Evolutionary conservation across 1,139 yeast genomes (phyloP), one percentile per base, ranked within the genome.

Genomic region (Pichia sp.): DNA sequence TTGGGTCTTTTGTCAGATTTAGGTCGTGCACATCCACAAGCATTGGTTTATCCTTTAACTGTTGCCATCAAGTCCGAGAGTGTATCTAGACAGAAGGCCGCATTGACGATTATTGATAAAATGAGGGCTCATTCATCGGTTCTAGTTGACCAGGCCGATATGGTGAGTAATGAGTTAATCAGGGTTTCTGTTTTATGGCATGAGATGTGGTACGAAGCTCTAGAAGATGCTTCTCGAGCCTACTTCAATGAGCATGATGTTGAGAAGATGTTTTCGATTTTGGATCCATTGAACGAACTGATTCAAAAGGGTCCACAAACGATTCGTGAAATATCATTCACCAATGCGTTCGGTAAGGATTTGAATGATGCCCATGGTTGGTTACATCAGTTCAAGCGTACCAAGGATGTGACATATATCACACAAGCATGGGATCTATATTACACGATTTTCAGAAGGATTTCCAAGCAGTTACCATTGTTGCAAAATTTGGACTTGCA

Each of bases 361-460:
- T 75, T 95, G 58, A 85, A 84, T 31, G 97, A 92, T 71, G 99
- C 99, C 0, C 85, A 87, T 64, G 96, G 90, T 64, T 92, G 98
- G 97, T 87, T 92, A 1, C 75, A 85, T 67, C 89, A 90, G 64
- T 95, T 82, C 71, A 85, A 90, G 67, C 77, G 90, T 45, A 87
- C 96, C 0, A 87, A 85, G 57, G 99, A 95, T 67, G 80, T 86
- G 48, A 86, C 96, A 30, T 92, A 90, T 63, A 74, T 95, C 68
- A 92, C 92, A 65, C 98, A 92, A 69, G 98, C 98, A 0, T 93
- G 99, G 99, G 98, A 93, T 70, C 85, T 92, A 31, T 93, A 93
- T 67, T 92, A 92, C 69, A 87, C 87, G 61, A 97, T 93, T 3
- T 93, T 93, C 80, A 81, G 97, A 62, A 82, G 96, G 59, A 90